phyloP scores from a whole-genome alignment of 805 yeast genomes.

The Debaryomyces hansenii region DNA sequence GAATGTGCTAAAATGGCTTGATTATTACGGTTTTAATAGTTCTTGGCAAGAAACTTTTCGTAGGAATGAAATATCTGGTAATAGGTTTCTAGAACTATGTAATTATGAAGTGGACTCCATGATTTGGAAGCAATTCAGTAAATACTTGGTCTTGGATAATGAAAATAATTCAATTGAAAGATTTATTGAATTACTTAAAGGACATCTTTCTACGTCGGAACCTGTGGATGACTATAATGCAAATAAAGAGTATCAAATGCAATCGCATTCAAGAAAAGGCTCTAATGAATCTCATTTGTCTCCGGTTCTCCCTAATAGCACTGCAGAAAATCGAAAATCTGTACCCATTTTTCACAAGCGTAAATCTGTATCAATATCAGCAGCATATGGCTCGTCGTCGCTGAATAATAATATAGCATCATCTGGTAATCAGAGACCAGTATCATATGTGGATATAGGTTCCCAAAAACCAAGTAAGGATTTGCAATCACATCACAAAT shows the following conservation, averaged over 20 bases:
- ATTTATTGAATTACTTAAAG: slow-evolving; percentile 24
- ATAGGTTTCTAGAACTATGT: slow-evolving; percentile 62
- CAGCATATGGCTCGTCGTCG: slow-evolving; percentile 11
- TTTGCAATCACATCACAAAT: slow-evolving; percentile 28
- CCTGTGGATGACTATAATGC: neutral
- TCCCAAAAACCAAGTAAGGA: slow-evolving; percentile 20
- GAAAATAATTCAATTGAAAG: slow-evolving; percentile 55
- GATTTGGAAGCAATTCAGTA: slow-evolving; percentile 47
- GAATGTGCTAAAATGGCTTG: slow-evolving; percentile 71
- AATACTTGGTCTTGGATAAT: slow-evolving; percentile 33
- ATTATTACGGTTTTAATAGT: slow-evolving; percentile 62
- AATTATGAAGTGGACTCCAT: slow-evolving; percentile 55
- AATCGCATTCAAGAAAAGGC: slow-evolving; percentile 13
- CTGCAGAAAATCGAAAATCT: slow-evolving; percentile 31
- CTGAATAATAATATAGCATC: slow-evolving; percentile 1
- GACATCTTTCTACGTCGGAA: neutral
- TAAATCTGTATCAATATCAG: slow-evolving; percentile 14
- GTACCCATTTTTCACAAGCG: slow-evolving; percentile 28
- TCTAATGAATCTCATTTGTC: slow-evolving; percentile 17
- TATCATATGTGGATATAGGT: slow-evolving; percentile 37
- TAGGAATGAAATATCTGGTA: slow-evolving; percentile 57
- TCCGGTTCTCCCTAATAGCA: slow-evolving; percentile 6
- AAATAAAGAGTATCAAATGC: neutral
- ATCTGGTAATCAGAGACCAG: slow-evolving; percentile 32
- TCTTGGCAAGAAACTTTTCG: slow-evolving; percentile 72